Base-by-base conservation (phyloP, 2,329 filamentous ascomycete genomes). In the Exserohilum turcica region DNA sequence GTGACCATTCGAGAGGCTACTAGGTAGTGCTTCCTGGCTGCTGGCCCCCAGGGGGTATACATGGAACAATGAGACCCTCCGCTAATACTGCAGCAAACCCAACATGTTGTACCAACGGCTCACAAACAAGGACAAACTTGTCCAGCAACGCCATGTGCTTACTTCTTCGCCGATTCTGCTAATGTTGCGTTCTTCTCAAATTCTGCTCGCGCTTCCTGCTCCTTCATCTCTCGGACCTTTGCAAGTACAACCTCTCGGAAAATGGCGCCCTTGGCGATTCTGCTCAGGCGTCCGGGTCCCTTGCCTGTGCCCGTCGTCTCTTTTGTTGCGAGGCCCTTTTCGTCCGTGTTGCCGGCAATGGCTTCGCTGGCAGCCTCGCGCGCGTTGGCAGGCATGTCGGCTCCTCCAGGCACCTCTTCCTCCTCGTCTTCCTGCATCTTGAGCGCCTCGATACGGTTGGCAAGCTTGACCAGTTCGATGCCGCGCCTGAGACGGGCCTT, bases 161-260 rank as follows among this genome's bases (percentile, higher is more conserved):
- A 57, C 57, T 70, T 71, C 59, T 67, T 69, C 31, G 59, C 54
- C 24, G 59, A 52, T 49, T 72, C 18, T 44, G 2, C 29, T 33
- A 13, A 66, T 16, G 77, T 73, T 6, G 79, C 80, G 52, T 79
- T 87, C 79, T 75, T 85, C 80, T 77, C 90, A 73, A 84, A 76
- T 73, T 88, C 86, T 64, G 89, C 81, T 28, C 84, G 84, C 71
- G 92, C 87, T 71, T 96, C 89, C 66, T 92, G 84, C 64, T 91
- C 88, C 81, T 95, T 95, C 84, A 91, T 89, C 76, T 96, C 92
- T 55, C 89, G 85, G 39, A 96, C 91, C 80, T 97, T 97, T 61
- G 92, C 93, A 52, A 96, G 80, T 12, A 97, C 93, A 10, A 97
- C 90, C 75, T 97, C 93, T 66, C 90, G 85, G 85, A 97, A 97